Evolutionary conservation across 2,329 filamentous ascomycete species (phyloP).

Genomic region (Calonectria pseudoturangicola): DNA sequence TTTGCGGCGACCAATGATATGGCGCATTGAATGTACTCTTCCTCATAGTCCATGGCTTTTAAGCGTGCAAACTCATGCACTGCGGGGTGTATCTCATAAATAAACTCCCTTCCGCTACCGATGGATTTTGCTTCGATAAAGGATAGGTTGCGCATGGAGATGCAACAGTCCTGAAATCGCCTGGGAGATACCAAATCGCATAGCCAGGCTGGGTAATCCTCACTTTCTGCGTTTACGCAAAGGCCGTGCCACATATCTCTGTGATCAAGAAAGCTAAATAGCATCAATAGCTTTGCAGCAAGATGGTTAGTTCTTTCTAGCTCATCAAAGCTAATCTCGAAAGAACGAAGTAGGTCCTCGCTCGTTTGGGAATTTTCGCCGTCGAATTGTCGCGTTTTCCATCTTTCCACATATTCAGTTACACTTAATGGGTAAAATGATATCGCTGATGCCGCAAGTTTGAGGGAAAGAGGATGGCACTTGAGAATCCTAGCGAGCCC

Average conservation of each 20-base stretch:
- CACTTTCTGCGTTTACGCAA: not conserved
- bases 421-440: not conserved
- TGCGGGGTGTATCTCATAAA: conserved; percentile 26
- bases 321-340: conserved; percentile 21
- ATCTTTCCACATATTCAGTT: conserved; percentile 9
- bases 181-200: not conserved
- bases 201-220: conserved; percentile 9
- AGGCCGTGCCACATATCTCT: conserved; percentile 29
- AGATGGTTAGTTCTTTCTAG: not conserved
- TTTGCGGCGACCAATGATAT: conserved; percentile 21
- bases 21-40: conserved; percentile 18
- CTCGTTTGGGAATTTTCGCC: conserved; percentile 1
- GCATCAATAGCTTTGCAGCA: conserved; percentile 17
- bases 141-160: conserved; percentile 3
- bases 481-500: conserved; percentile 14
- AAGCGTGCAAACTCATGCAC: conserved; percentile 24
- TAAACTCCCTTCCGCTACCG: not conserved
- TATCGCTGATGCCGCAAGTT: conserved; percentile 14
- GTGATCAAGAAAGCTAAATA: conserved; percentile 26
- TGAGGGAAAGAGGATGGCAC: conserved; percentile 17
- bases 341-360: not conserved
- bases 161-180: not conserved
- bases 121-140: conserved; percentile 16
- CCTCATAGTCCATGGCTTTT: conserved; percentile 5
- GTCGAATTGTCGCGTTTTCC: conserved; percentile 13